Percentiles rank a stretch among this genome's conserved stretches.
Conservation (phyloP, 2,329 filamentous ascomycete genomes). For the Sphaerulina musiva region DNA sequence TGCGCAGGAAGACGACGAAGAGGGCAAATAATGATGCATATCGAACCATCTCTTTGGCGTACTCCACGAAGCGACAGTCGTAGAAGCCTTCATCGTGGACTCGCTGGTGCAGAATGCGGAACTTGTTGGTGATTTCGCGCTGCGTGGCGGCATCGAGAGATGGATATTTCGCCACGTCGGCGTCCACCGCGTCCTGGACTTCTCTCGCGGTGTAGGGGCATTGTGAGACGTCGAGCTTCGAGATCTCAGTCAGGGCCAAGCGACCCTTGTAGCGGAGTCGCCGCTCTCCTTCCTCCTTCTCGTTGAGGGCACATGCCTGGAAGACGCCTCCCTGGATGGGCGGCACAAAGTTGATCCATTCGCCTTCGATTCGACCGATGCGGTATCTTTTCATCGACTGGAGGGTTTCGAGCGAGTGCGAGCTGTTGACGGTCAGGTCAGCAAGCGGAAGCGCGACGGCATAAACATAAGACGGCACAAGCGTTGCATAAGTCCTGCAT, state of each 20-base stretch:
- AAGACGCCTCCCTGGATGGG: constrained; percentile 85
- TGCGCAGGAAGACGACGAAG: constrained; percentile 44
- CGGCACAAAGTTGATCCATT: constrained; percentile 78
- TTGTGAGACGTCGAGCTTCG: constrained; percentile 16
- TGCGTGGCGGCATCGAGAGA: constrained; percentile 52
- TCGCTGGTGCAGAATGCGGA: constrained; percentile 50
- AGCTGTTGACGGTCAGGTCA: constrained; percentile 7
- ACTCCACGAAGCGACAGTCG: constrained; percentile 52
- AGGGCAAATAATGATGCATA: constrained; percentile 49
- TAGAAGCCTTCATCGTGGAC: constrained; percentile 53
- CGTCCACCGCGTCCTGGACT: constrained; percentile 35
- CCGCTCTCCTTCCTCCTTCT: constrained; percentile 1
- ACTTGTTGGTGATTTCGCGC: constrained; percentile 50
- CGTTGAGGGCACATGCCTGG: constrained; percentile 33
- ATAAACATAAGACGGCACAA: not conserved
- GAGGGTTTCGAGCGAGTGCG: constrained; percentile 48
- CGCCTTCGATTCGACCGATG: constrained; percentile 70
- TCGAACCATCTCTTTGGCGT: constrained; percentile 54
- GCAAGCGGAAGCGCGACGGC: not conserved
- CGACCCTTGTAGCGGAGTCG: constrained; percentile 4
- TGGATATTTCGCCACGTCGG: constrained; percentile 41
- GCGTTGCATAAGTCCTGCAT: not conserved
- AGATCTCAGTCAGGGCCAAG: constrained; percentile 4
- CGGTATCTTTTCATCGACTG: constrained; percentile 66
- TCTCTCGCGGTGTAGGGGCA: constrained; percentile 32